Percentiles rank a stretch among this genome's conserved stretches.
Conservation (phyloP, 2,329 filamentous ascomycete genomes). For the Xylaria sp. region DNA sequence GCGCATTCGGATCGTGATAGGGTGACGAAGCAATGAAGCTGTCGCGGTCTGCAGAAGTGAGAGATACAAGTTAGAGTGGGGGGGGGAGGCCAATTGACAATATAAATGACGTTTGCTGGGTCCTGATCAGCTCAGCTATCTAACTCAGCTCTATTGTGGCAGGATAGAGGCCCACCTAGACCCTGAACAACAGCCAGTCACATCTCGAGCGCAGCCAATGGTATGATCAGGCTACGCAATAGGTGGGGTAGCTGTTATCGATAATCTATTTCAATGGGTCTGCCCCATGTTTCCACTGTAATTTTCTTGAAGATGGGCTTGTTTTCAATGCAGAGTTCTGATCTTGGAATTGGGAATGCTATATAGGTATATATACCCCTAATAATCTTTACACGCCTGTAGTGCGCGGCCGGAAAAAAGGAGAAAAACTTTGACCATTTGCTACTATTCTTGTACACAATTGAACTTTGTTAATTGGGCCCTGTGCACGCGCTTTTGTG, state of each 20-base stretch:
- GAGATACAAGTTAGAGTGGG: slow-evolving; percentile 7
- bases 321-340: slow-evolving; percentile 1
- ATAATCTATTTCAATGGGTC: slow-evolving; percentile 31
- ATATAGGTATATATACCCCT: slow-evolving; percentile 4
- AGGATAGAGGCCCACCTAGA: neutral
- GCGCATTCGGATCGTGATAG: slow-evolving; percentile 2
- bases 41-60: slow-evolving; percentile 23
- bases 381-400: neutral
- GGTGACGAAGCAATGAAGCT: slow-evolving; percentile 28
- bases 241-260: slow-evolving; percentile 14
- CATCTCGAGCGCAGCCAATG: slow-evolving; percentile 6
- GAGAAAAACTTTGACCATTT: neutral
- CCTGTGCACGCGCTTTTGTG: neutral
- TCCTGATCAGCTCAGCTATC: slow-evolving; percentile 19
- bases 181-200: slow-evolving; percentile 10
- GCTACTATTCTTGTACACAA: neutral
- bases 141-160: slow-evolving; percentile 8
- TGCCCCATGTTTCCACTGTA: slow-evolving; percentile 42
- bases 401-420: neutral
- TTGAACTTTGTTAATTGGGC: neutral
- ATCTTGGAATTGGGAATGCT: neutral
- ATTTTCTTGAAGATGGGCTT: slow-evolving; percentile 40
- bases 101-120: slow-evolving; percentile 39
- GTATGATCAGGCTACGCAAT: neutral
- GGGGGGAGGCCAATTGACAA: slow-evolving; percentile 33